Base-by-base conservation (phyloP, 1,284 basidiomycete species). In the Cryptococcus wingfieldii region DNA sequence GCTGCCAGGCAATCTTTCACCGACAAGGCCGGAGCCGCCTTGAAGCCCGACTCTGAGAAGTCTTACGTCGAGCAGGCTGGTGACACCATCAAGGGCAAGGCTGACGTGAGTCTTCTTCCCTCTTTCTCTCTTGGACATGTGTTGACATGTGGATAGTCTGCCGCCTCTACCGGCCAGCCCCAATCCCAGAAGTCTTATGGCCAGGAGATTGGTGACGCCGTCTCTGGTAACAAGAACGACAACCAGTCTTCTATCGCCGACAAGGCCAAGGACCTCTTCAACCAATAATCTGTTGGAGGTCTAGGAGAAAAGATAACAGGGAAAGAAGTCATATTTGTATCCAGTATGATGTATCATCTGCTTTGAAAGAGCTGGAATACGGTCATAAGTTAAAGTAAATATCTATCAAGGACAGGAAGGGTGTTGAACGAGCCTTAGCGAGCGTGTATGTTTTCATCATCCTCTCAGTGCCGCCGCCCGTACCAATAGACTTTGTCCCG, bases 41-140 rank as follows among this genome's bases (percentile, higher is more conserved):
- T 70, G 42, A 71, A 73, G 63, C 71, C 71, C 54, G 69, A 73
- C 61, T 66, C 62, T 27, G 60, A 73, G 61, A 72, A 70, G 59
- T 50, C 60, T 13, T 70, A 67, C 64, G 59, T 71, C 54, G 68
- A 70, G 58, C 67, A 71, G 57, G 68, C 47, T 37, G 47, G 27
- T 12, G 69, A 72, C 61, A 61, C 51, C 27, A 8, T 72, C 49
- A 56, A 49, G 27, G 69, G 69, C 49, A 69, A 68, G 59, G 41
- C 63, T 54, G 70, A 72, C 60, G 66, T 68, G 55, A 61, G 64
- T 67, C 13, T 3, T 25, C 42, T 37, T 45, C 13, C 31, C 10
- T 39, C 16, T 38, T 43, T 38, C 18, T n/a, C 25, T 44, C 45
- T 23, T 25, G 8, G 16, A 13, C 16, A 31, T 31, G 28, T 38